These are phyloP conservation scores for Xylariales sp. DNA, from an alignment of 2,329 filamentous ascomycete genomes.

Conservation along the genomic window DNA sequence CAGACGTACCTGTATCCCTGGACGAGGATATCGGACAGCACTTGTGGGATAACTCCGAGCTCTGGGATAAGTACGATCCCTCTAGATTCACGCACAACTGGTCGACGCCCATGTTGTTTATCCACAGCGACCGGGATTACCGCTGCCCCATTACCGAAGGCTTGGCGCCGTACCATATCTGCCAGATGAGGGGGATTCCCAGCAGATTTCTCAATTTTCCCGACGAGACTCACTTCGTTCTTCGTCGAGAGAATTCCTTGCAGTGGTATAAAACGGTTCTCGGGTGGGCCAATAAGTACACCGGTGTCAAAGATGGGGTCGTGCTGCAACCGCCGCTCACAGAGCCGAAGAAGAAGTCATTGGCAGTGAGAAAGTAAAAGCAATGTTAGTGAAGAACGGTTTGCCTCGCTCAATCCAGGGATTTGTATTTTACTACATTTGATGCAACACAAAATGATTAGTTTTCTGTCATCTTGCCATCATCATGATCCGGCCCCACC, in stretches of 20 bases:
- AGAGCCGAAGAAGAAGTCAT: too few relatives aligned
- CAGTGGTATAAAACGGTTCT: slow-evolving; percentile 66
- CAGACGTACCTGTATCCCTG: slow-evolving; percentile 31
- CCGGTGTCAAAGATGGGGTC: slow-evolving; percentile 24
- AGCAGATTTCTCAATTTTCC: slow-evolving; percentile 66
- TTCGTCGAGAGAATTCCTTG: slow-evolving; percentile 64
- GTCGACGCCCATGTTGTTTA: slow-evolving; percentile 65
- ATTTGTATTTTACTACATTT: too few relatives aligned
- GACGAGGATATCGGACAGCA: slow-evolving; percentile 44
- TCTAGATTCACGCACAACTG: slow-evolving; percentile 48
- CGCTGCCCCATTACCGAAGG: slow-evolving; percentile 64
- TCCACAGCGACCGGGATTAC: slow-evolving; percentile 66
- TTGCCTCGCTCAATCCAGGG: too few relatives aligned
- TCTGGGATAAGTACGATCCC: slow-evolving; percentile 40
- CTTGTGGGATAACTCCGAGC: slow-evolving; percentile 32
- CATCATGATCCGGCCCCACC: too few relatives aligned
- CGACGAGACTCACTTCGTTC: slow-evolving; percentile 70
- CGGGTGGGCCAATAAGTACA: slow-evolving; percentile 62
- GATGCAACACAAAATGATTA: too few relatives aligned
- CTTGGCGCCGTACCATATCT: slow-evolving; percentile 62
- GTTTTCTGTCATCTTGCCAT: too few relatives aligned
- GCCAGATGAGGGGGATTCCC: slow-evolving; percentile 60
- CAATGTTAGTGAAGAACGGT: too few relatives aligned
- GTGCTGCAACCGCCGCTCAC: too few relatives aligned
- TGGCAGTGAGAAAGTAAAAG: too few relatives aligned